These are phyloP conservation scores for Plectosphaerella sp. DNA, from an alignment of 2,329 filamentous ascomycete genomes.

Conservation along the genomic window DNA sequence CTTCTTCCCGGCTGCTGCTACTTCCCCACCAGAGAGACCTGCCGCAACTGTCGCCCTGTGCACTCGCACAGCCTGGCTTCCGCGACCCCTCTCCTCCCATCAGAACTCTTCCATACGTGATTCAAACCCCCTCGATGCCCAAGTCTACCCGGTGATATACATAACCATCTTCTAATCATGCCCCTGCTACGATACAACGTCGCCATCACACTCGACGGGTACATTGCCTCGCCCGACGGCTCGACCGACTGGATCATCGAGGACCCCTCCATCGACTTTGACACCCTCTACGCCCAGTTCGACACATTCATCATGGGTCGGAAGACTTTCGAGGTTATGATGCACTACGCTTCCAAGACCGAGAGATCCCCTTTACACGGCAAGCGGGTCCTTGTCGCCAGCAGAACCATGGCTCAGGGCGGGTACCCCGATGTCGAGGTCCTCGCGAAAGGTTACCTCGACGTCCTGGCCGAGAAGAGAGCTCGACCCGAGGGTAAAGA, in stretches of 20 bases:
- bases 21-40: no score
- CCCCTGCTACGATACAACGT: constrained; percentile 24
- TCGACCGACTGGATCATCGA: constrained; percentile 24
- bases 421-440: constrained; percentile 19
- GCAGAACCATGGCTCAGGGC: constrained; percentile 11
- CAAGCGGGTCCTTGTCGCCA: constrained; percentile 21
- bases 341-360: constrained; percentile 1
- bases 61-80: no score
- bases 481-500: constrained; percentile 13
- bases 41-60: no score
- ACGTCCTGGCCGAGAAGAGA: constrained; percentile 16
- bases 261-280: constrained; percentile 26
- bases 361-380: constrained; percentile 16
- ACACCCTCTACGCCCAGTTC: constrained; percentile 22
- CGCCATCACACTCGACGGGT: constrained; percentile 28
- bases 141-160: no score
- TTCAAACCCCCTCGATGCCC: no score
- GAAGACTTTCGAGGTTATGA: constrained; percentile 26
- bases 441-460: constrained; percentile 12
- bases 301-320: constrained; percentile 28
- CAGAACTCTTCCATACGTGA: no score
- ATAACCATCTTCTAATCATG: not conserved
- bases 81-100: no score
- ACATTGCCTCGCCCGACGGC: constrained; percentile 23
- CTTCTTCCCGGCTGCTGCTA: no score